These are phyloP conservation scores for Clavispora santaluciae DNA, from an alignment of 805 yeast genomes.

Conservation along the genomic window DNA sequence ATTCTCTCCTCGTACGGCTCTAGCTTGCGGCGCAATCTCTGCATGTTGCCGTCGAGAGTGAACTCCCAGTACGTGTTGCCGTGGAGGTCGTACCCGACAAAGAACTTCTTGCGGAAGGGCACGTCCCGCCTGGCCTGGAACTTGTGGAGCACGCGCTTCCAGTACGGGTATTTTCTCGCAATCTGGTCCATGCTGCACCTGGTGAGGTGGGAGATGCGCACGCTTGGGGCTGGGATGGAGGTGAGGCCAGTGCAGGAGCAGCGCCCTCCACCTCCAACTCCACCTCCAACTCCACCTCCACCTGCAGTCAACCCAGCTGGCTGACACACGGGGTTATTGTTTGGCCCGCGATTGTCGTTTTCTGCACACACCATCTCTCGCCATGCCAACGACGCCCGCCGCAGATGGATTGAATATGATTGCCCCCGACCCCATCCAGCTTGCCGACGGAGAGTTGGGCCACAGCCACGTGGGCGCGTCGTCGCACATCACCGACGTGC, in stretches of 20 bases:
- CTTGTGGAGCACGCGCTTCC: slow-evolving; percentile 46
- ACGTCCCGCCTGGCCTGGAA: slow-evolving; percentile 59
- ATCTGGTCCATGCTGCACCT: slow-evolving; percentile 59
- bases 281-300: too few relatives aligned
- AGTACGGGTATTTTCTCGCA: slow-evolving; percentile 42
- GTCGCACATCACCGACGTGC: slow-evolving; percentile 36
- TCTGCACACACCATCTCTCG: too few relatives aligned
- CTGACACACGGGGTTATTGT: too few relatives aligned
- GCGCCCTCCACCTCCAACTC: too few relatives aligned
- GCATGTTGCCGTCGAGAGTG: slow-evolving; percentile 47
- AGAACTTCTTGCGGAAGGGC: slow-evolving; percentile 67
- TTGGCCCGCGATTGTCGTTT: too few relatives aligned
- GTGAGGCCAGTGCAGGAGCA: neutral
- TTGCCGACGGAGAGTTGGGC: slow-evolving; percentile 20
- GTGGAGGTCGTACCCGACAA: slow-evolving; percentile 72
- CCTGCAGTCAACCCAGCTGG: too few relatives aligned
- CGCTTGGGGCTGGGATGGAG: neutral
- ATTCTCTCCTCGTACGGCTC: slow-evolving; percentile 47
- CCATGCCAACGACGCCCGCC: neutral
- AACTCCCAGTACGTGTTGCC: slow-evolving; percentile 89
- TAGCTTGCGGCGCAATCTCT: slow-evolving; percentile 56
- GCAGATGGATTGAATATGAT: slow-evolving; percentile 19
- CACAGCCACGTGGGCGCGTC: slow-evolving; percentile 15
- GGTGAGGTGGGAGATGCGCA: too few relatives aligned
- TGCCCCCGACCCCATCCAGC: slow-evolving; percentile 36